Evolutionary conservation across 805 yeast species (phyloP).

Genomic region (Metschnikowia vanudenii): DNA sequence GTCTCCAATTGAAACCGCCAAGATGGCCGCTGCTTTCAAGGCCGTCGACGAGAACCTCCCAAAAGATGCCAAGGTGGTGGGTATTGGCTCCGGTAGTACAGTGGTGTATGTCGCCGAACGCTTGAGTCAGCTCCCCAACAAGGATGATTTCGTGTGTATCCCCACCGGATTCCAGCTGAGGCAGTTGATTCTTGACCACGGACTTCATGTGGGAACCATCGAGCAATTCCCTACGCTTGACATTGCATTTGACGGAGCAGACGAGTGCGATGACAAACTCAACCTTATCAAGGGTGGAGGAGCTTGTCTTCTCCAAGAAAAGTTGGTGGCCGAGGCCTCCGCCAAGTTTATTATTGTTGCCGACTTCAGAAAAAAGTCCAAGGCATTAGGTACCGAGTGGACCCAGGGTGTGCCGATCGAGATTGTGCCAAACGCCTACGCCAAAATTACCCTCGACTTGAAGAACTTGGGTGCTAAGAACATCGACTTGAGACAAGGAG

Average conservation of each 20-base stretch:
- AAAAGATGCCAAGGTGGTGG: conserved; percentile 67
- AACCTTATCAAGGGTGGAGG: conserved; percentile 98
- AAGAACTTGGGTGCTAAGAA: conserved; percentile 58
- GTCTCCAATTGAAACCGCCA: conserved; percentile 67
- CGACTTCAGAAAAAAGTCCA: conserved; percentile 81
- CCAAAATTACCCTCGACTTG: conserved; percentile 68
- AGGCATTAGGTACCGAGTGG: conserved; percentile 78
- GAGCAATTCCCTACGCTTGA: conserved; percentile 84
- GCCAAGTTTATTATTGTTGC: conserved; percentile 83
- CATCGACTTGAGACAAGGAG: conserved; percentile 77
- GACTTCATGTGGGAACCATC: conserved; percentile 71
- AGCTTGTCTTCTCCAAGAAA: conserved; percentile 95
- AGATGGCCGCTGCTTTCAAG: conserved; percentile 81
- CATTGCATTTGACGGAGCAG: conserved; percentile 98
- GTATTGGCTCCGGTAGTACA: conserved; percentile 96
- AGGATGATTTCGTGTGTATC: conserved; percentile 66
- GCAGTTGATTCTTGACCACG: conserved; percentile 78
- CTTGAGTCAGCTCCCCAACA: conserved; percentile 64
- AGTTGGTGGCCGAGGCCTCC: conserved; percentile 83
- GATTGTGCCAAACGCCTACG: conserved; percentile 85
- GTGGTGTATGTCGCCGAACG: conserved; percentile 97
- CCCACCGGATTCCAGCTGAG: conserved; percentile 98
- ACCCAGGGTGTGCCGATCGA: conserved; percentile 92
- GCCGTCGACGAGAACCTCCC: conserved; percentile 91
- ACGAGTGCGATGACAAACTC: conserved; percentile 80